Evolutionary conservation across 345 rosid species (phyloP).

Genomic region (Populus euphratica): DNA sequence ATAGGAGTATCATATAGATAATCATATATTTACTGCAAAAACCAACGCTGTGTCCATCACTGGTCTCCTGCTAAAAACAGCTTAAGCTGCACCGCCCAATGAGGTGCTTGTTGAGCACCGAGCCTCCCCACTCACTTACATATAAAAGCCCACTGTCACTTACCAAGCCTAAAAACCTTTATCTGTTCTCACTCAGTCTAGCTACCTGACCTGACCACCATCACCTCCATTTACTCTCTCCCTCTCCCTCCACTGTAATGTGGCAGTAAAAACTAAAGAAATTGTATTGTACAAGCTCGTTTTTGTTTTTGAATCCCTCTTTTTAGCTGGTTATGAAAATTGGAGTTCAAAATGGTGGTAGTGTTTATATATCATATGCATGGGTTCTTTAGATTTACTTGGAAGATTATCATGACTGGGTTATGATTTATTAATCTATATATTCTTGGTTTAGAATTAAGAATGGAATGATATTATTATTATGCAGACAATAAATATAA

Average conservation of each 20-base stretch:
- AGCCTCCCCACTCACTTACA: conserved; percentile 15
- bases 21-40: conserved; percentile 10
- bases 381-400: neutral
- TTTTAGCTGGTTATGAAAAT: neutral
- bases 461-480: neutral
- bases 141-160: neutral
- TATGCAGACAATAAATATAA: neutral
- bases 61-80: neutral
- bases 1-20: too few relatives aligned
- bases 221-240: conserved; percentile 14
- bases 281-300: neutral
- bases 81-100: conserved; percentile 11
- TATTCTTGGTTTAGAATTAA: neutral
- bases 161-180: neutral
- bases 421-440: neutral
- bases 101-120: conserved; percentile 37
- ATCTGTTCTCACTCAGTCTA: neutral
- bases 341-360: neutral
- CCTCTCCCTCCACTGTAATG: conserved; percentile 2
- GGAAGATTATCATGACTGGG: neutral
- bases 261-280: neutral
- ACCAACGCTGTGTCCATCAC: conserved; percentile 2
- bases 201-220: conserved; percentile 13
- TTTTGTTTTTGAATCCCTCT: neutral
- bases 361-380: neutral